Conservation (phyloP, 176 grass and related monocot genomes). For the Alloteropsis semialata region DNA sequence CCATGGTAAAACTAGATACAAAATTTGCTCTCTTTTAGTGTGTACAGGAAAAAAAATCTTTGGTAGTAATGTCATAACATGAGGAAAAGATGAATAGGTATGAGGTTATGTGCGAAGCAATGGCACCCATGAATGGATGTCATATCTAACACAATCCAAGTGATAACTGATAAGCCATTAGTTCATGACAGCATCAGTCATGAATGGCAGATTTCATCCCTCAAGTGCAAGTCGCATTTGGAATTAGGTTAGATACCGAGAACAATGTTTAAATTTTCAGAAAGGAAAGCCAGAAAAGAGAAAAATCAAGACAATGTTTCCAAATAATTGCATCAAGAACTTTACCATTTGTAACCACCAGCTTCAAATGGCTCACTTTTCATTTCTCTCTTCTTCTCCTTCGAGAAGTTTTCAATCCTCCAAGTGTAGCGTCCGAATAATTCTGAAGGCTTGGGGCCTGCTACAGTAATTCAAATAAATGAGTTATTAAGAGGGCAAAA, state of each 20-base stretch:
- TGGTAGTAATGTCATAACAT: neutral
- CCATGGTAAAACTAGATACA: neutral
- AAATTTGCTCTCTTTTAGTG: neutral
- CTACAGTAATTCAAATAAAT: constrained; percentile 17
- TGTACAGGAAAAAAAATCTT: neutral
- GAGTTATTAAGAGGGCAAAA: neutral
- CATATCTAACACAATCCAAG: neutral
- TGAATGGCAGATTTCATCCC: neutral
- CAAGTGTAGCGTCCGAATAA: constrained; percentile 81
- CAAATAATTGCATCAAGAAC: constrained; percentile 10
- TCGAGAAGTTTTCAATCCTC: constrained; percentile 95
- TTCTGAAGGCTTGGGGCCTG: constrained; percentile 76
- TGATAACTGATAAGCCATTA: neutral
- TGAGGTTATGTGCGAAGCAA: neutral
- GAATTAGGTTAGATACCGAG: neutral
- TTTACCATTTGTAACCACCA: constrained; percentile 98
- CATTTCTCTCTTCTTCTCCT: constrained; percentile 93
- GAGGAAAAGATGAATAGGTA: neutral
- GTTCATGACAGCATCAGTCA: neutral
- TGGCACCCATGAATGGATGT: neutral
- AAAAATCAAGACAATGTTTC: constrained; percentile 17
- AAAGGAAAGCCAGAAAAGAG: neutral
- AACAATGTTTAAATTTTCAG: constrained; percentile 8
- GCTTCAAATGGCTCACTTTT: constrained; percentile 93
- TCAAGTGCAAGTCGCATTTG: neutral